Evolutionary conservation across 768 basidiomycete species (phyloP).

Genomic region (Russula dissimulans): DNA sequence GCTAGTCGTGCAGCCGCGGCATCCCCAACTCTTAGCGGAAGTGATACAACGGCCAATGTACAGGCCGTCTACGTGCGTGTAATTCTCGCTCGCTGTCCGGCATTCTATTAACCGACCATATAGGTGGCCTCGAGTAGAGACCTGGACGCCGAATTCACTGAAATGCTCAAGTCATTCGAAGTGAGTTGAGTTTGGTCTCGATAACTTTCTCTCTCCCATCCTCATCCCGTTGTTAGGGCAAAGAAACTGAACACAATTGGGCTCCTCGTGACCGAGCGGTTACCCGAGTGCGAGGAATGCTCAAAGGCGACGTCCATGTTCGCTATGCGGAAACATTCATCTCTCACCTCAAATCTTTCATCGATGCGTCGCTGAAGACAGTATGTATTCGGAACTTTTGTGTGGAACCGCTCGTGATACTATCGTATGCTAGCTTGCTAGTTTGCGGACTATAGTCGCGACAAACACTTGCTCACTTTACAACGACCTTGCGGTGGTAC

Average conservation of each 20-base stretch:
- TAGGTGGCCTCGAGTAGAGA: slow-evolving; percentile 82
- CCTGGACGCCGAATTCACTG: slow-evolving; percentile 74
- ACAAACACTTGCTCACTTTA: slow-evolving; percentile 72
- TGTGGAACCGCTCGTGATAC: slow-evolving; percentile 3
- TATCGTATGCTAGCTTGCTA: slow-evolving; percentile 50
- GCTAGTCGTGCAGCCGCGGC: slow-evolving; percentile 48
- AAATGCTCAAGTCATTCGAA: slow-evolving; percentile 75
- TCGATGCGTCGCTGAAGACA: slow-evolving; percentile 77
- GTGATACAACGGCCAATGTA: slow-evolving; percentile 38
- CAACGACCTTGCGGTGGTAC: slow-evolving; percentile 54
- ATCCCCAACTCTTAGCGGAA: slow-evolving; percentile 33
- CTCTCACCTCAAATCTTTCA: slow-evolving; percentile 63
- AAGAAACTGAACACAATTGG: slow-evolving; percentile 97
- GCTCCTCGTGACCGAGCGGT: slow-evolving; percentile 67
- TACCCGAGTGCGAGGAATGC: slow-evolving; percentile 76
- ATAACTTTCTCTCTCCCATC: neutral
- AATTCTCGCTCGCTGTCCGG: neutral
- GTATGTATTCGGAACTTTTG: slow-evolving; percentile 35
- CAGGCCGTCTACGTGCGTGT: slow-evolving; percentile 60
- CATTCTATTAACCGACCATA: neutral
- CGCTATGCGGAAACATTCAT: slow-evolving; percentile 72
- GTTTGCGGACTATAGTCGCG: slow-evolving; percentile 86
- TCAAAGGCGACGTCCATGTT: slow-evolving; percentile 73
- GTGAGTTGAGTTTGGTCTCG: slow-evolving; percentile 30
- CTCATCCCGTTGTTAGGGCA: slow-evolving; percentile 49